Evolutionary conservation across 768 basidiomycete species (phyloP), one percentile per base, ranked within the genome.

Genomic region (Thelephora ganbajun): DNA sequence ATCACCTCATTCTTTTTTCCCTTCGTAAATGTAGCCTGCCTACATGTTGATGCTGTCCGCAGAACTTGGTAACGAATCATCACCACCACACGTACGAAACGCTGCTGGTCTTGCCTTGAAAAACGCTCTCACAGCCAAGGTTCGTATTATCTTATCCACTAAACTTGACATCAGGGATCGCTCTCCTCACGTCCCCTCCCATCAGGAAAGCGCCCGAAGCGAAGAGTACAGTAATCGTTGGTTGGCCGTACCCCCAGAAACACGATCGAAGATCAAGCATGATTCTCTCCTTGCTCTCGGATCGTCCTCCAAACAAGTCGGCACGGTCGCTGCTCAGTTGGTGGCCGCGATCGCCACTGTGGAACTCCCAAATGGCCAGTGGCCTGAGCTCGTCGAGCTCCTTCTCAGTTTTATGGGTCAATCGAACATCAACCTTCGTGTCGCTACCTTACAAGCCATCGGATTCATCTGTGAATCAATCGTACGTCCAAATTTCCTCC

Each of bases 101-200:
- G 92, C 94, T n/a, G 93, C 96, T 19, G 92, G 90, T 62, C 73
- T 99, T 45, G 93, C 94, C 16, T 71, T 99, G 65, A 99, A 98
- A 77, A 99, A 99, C 65, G 77, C 91, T 51, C 66, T 99, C 50
- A 77, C 83, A 33, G 90, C 93, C 51, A 73, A 89, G 58, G 94
- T 97, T 69, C 65, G 88, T 57, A 19, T 23, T 39, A 33, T 41
- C 20, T 60, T 23, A 18, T 49, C 34, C 41, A 14, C 16, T 30
- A 26, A 41, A 16, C 11, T 69, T 57, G 53, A 57, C 9, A 48
- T 48, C 26, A 30, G 9, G 9, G 47, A 30, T 30, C 26, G 26
- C 26, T 34, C 39, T 48, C 39, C 48, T 50, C 51, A 50, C 46
- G 47, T 44, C 46, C 45, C 53, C 51, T 56, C 54, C 53, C 11